Percentiles rank a stretch among this genome's conserved stretches.
Conservation (phyloP, 1,284 basidiomycete species). For the Leccinum pachyderme region DNA sequence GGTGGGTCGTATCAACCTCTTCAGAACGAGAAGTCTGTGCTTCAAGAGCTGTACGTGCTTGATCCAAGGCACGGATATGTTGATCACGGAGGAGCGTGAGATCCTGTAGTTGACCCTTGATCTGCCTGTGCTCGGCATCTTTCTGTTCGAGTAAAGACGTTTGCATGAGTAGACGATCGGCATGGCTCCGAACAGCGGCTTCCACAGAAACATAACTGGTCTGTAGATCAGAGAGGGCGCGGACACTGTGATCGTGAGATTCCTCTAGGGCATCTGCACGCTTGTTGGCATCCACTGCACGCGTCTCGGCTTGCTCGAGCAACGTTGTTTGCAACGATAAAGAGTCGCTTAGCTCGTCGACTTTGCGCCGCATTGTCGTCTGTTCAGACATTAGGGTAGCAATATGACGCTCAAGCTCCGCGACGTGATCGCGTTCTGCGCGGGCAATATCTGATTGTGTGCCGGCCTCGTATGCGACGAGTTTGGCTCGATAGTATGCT, state of each 20-base stretch:
- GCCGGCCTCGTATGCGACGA: constrained; percentile 79
- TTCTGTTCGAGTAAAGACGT: constrained; percentile 76
- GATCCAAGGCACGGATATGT: constrained; percentile 84
- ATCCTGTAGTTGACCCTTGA: constrained; percentile 72
- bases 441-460: constrained; percentile 65
- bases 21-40: constrained; percentile 75
- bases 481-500: constrained; percentile 93
- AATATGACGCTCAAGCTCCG: constrained; percentile 81
- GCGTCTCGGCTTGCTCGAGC: constrained; percentile 77
- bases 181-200: constrained; percentile 72
- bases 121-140: constrained; percentile 74
- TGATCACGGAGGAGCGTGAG: constrained; percentile 70
- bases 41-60: constrained; percentile 77
- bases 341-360: constrained; percentile 73
- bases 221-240: constrained; percentile 75
- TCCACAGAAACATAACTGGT: constrained; percentile 65
- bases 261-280: constrained; percentile 85
- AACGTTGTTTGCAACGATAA: constrained; percentile 76
- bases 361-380: constrained; percentile 63
- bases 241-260: constrained; percentile 66
- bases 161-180: constrained; percentile 73
- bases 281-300: constrained; percentile 76
- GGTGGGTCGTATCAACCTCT: constrained; percentile 79
- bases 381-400: constrained; percentile 67
- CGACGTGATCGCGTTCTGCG: constrained; percentile 78